These are phyloP conservation scores for Brassica balearica DNA, from an alignment of 441 rosid genomes.

Conservation along the genomic window DNA sequence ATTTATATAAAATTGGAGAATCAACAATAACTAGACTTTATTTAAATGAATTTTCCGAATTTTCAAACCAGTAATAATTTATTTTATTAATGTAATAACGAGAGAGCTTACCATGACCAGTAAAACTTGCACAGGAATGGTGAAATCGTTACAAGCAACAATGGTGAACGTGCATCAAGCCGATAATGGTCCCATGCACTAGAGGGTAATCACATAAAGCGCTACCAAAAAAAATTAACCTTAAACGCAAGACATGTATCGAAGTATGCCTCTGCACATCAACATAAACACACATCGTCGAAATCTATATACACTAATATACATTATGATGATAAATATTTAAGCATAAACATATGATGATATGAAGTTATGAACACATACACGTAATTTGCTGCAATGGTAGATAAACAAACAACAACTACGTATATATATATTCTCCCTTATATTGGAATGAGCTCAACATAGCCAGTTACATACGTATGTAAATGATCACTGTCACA, in stretches of 20 bases:
- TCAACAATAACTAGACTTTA: no score
- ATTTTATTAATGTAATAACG: no score
- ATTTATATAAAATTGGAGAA: no score
- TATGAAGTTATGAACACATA: not conserved
- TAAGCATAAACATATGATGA: no score
- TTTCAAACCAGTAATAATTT: no score
- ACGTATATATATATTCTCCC: not conserved
- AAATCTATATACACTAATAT: not conserved
- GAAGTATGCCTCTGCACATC: not conserved
- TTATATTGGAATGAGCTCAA: not conserved
- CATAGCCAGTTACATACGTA: not conserved
- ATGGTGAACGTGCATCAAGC: not conserved
- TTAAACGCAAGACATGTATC: not conserved
- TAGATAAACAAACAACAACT: not conserved
- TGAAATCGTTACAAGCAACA: constrained; percentile 1
- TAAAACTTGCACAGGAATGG: not conserved
- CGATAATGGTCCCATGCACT: not conserved
- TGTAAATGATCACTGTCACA: constrained; percentile 3
- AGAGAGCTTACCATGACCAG: no score
- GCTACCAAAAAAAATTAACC: not conserved
- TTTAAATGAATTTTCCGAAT: no score
- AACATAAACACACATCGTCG: not conserved
- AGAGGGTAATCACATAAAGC: not conserved
- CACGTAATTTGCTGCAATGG: not conserved
- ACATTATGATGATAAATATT: not conserved